phyloP scores from a whole-genome alignment of 257 asterid genomes.

The Mitragyna speciosa region DNA sequence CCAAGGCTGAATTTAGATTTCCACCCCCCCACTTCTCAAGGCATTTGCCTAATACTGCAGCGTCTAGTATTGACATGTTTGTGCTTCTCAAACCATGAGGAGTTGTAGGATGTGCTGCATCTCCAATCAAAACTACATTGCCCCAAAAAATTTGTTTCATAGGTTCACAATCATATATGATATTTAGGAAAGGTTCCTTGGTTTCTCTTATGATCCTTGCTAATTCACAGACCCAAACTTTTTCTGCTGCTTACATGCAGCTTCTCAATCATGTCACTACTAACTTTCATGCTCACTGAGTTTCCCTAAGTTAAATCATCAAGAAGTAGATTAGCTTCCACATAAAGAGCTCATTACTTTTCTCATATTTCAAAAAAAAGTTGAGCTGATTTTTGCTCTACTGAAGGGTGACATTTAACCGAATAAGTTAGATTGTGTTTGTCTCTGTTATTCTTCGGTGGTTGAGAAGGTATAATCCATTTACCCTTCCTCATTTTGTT shows the following conservation, averaged over 20 bases:
- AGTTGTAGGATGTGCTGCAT: conserved; percentile 91
- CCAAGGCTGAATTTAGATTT: conserved; percentile 49
- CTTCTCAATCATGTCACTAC: conserved; percentile 43
- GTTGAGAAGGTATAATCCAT: neutral
- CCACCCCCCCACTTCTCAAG: conserved; percentile 57
- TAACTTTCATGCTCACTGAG: conserved; percentile 69
- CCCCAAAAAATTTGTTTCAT: conserved; percentile 58
- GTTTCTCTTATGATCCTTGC: conserved; percentile 59
- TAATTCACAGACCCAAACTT: conserved; percentile 66
- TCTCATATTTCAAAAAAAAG: neutral
- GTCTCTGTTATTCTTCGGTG: neutral
- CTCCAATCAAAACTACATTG: conserved; percentile 73
- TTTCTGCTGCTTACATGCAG: conserved; percentile 63
- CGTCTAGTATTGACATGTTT: conserved; percentile 88
- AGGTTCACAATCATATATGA: conserved; percentile 75
- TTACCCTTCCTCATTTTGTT: neutral
- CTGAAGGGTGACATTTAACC: neutral
- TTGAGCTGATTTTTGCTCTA: neutral
- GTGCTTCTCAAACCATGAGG: conserved; percentile 95
- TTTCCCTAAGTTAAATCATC: conserved; percentile 45
- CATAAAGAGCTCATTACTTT: neutral
- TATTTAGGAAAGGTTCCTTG: conserved; percentile 60
- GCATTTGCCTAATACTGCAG: conserved; percentile 74
- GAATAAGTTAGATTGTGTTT: neutral
- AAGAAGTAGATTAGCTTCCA: neutral